Evolutionary conservation across 2,329 filamentous ascomycete genomes (phyloP), one percentile per base, ranked within the genome.

Genomic region (Hyphodiscus sp.): DNA sequence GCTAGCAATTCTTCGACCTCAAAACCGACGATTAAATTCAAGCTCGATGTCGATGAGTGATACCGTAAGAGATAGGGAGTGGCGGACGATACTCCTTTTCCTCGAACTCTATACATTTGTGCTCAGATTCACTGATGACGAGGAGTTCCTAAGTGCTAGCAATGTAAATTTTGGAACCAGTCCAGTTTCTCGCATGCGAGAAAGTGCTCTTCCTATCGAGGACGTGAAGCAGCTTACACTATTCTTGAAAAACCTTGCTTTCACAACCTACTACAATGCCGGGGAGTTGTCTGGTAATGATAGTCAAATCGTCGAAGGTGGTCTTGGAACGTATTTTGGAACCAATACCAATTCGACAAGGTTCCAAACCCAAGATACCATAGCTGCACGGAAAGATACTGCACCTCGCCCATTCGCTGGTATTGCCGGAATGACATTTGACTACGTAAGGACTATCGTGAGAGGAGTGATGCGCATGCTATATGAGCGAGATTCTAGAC

Each of bases 91-190:
- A 43, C 75, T 97, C 0, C 78, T 99, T 0, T 97, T 99, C 66
- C 77, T 99, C 6, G 94, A 99, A 64, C 79, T 99, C 0, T 99
- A 96, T 67, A 90, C 87, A 1, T 97, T 97, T 67, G 83, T 96
- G 2, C 75, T 97, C 13, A 87, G 94, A 62, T 82, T 97, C 33
- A 95, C 92, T 68, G 94, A 99, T 62, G 94, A 99, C 59, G 92
- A 97, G 61, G 94, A 99, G 63, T 99, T 99, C 67, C 87, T 95
- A 57, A 80, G 82, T 53, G 77, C 78, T 52, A 72, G 80, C 57
- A 72, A 69, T 41, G 73, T 75, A 23, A 61, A 65, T 51, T 54
- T 68, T 29, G 61, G 72, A 19, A 70, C 67, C 47, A 73, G 68
- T 26, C 72, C 68, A 20, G 74, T 63, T 52, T 79, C 75, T 49